A percentile compares a stretch with the other conserved stretches of the same genome.
phyloP scores from a whole-genome alignment of 163 green algal species.

The Trebouxia gelatinosa region DNA sequence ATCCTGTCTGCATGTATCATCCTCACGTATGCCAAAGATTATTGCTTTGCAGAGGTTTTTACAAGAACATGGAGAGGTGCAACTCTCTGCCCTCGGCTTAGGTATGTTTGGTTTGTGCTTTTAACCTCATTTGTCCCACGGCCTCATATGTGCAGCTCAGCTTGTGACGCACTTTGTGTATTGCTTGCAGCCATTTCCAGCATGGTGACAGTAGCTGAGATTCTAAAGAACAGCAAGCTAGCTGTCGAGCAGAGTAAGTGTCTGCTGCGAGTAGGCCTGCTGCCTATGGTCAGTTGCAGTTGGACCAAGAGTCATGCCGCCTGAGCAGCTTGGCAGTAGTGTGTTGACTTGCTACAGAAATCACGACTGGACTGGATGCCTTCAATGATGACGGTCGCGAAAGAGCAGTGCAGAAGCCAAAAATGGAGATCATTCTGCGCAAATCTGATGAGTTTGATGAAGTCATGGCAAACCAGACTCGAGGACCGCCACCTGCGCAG shows the following conservation, averaged over 20 bases:
- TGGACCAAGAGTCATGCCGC: too few species aligned
- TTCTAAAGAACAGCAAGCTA: constrained; percentile 81
- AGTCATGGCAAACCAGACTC: constrained; percentile 45
- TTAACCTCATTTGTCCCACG: too few species aligned
- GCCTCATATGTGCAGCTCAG: too few species aligned
- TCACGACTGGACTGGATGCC: constrained; percentile 30
- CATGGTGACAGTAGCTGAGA: constrained; percentile 84
- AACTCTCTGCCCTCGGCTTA: constrained; percentile 82
- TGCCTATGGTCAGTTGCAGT: constrained; percentile 33
- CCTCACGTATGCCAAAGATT: too few species aligned
- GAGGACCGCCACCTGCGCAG: too few species aligned
- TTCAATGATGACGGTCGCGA: constrained; percentile 23
- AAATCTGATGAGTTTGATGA: constrained; percentile 75
- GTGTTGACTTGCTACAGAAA: too few species aligned
- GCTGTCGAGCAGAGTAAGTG: constrained; percentile 62
- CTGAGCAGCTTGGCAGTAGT: too few species aligned
- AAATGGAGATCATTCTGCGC: constrained; percentile 75
- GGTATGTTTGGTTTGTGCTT: background rate
- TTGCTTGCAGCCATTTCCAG: constrained; percentile 65
- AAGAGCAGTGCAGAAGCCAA: constrained; percentile 57
- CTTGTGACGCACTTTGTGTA: background rate
- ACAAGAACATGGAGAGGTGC: constrained; percentile 76
- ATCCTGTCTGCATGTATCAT: too few species aligned
- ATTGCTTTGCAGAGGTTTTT: constrained; percentile 64
- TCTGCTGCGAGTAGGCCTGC: constrained; percentile 33